Base-by-base conservation (phyloP, 2,329 filamentous ascomycete species). In the Meredithiella fracta region DNA sequence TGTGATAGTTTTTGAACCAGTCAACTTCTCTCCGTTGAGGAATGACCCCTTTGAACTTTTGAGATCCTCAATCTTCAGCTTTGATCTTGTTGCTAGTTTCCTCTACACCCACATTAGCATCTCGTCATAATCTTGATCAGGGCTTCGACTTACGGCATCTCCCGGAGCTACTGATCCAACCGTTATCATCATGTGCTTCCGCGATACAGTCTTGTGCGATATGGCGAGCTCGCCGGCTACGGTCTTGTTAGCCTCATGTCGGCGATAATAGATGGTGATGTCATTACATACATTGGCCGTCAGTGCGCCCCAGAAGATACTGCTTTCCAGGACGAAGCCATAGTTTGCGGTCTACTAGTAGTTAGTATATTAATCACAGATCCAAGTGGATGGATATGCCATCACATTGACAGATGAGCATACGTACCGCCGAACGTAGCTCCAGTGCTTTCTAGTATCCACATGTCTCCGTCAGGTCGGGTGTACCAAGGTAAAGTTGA, bases 31-130 rank as follows among this genome's bases (percentile, higher is more conserved):
- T 3, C 81, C 87, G 65, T 96, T 85, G 56, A 97, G 72, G 2
- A 75, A 72, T 0, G 90, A 95, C 11, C 92, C 91, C 60, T 83
- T 81, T 65, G 94, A 94, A 3, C 89, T 92, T n/a, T 79, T 74
- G 60, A 85, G 73, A 63, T 97, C 92, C 61, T 82, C 82, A 56
- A 97, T 73, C 3, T 75, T 84, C 55, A 97, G 68, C 53, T 73
- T 73, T 1, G 88, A 88, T 59, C 84, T 80, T 42, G 73, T 76
- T 58, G 78, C 74, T 14, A 85, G 70, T 58, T 80, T 77, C 58
- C 78, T 76, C 80, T 83, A 62, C 20, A 22, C 2, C 25, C 23
- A 3, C 3, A 25, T 56, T 38, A 29, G 34, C 26, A 17, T 14
- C 29, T 25, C 25, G 14, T 15, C 3, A 14, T 2, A 23, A 23